phyloP scores from a whole-genome alignment of 1,284 basidiomycete genomes.

The Leccinum pseudoinsigne region DNA sequence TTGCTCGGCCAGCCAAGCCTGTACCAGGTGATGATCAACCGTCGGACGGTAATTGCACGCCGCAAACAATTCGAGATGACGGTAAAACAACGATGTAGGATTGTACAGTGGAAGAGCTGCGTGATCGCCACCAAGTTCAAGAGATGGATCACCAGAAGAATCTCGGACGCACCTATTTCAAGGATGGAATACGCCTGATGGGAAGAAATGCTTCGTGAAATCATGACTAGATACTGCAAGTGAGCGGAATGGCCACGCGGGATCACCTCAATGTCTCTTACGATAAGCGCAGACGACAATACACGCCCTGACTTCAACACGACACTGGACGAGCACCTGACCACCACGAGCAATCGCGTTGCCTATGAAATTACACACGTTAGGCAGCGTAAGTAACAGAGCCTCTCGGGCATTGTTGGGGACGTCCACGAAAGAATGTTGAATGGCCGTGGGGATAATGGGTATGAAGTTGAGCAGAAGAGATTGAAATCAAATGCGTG shows the following conservation, averaged over 20 bases:
- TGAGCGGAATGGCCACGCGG: slow-evolving; percentile 18
- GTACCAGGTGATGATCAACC: slow-evolving; percentile 39
- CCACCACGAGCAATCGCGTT: slow-evolving; percentile 40
- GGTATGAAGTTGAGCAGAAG: slow-evolving; percentile 44
- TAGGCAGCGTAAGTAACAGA: slow-evolving; percentile 45
- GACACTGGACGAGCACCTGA: slow-evolving; percentile 67
- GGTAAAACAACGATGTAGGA: slow-evolving; percentile 47
- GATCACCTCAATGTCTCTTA: slow-evolving; percentile 35
- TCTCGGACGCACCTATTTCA: slow-evolving; percentile 40
- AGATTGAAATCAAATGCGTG: slow-evolving; percentile 52
- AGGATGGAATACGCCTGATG: slow-evolving; percentile 40
- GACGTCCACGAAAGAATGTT: slow-evolving; percentile 43
- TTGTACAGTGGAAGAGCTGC: slow-evolving; percentile 58
- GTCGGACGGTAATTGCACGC: slow-evolving; percentile 45
- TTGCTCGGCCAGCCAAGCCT: slow-evolving; percentile 37
- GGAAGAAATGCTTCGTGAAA: slow-evolving; percentile 33
- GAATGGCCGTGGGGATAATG: slow-evolving; percentile 31
- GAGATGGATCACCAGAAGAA: not conserved
- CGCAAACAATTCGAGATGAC: slow-evolving; percentile 48
- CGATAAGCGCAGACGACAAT: slow-evolving; percentile 66
- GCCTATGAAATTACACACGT: slow-evolving; percentile 43
- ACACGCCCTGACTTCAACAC: slow-evolving; percentile 49
- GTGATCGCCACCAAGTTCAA: not conserved
- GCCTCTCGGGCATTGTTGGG: slow-evolving; percentile 37
- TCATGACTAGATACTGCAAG: slow-evolving; percentile 38